Percentiles rank a stretch among this genome's conserved stretches.
These are phyloP conservation scores for Coemansia sp. DNA, from an alignment of 192 early-diverging fungal species.

Conservation along the genomic window DNA sequence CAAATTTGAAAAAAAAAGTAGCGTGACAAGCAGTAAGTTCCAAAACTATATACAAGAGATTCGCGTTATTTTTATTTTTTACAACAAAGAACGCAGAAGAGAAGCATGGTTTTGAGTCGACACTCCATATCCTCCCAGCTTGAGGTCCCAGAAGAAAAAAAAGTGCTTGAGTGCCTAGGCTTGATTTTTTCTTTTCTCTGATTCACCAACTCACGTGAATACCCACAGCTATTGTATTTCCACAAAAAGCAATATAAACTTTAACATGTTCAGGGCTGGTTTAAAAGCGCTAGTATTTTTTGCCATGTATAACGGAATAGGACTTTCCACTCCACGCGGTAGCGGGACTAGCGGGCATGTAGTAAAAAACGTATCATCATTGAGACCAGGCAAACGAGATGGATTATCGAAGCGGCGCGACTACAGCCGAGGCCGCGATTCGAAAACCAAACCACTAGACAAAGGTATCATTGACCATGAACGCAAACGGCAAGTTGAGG, in stretches of 20 bases:
- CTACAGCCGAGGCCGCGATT: slow-evolving; percentile 47
- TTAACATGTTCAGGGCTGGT: too few relatives aligned
- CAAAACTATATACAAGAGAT: too few relatives aligned
- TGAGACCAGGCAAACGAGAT: slow-evolving; percentile 66
- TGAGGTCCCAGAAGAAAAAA: too few relatives aligned
- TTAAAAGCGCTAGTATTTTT: too few relatives aligned
- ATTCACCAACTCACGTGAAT: slow-evolving; percentile 1
- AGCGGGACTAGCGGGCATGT: slow-evolving; percentile 97
- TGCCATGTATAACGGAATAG: slow-evolving; percentile 77
- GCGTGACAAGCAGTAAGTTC: too few relatives aligned
- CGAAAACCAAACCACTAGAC: slow-evolving; percentile 35
- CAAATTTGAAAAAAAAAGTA: too few relatives aligned
- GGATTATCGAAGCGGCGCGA: slow-evolving; percentile 1
- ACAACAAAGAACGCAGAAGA: too few relatives aligned
- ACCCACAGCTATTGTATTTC: neutral
- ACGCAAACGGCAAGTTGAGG: slow-evolving; percentile 81
- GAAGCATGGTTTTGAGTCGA: too few relatives aligned
- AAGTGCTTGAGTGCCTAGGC: neutral
- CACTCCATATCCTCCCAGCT: too few relatives aligned
- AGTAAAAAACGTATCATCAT: slow-evolving; percentile 78
- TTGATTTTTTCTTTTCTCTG: neutral
- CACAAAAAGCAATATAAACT: too few relatives aligned
- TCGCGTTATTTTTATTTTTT: too few relatives aligned
- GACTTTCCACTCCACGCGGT: slow-evolving; percentile 73
- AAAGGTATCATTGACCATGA: slow-evolving; percentile 75